phyloP scores from a whole-genome alignment of 1,284 basidiomycete genomes.

The Baeospora myosura region DNA sequence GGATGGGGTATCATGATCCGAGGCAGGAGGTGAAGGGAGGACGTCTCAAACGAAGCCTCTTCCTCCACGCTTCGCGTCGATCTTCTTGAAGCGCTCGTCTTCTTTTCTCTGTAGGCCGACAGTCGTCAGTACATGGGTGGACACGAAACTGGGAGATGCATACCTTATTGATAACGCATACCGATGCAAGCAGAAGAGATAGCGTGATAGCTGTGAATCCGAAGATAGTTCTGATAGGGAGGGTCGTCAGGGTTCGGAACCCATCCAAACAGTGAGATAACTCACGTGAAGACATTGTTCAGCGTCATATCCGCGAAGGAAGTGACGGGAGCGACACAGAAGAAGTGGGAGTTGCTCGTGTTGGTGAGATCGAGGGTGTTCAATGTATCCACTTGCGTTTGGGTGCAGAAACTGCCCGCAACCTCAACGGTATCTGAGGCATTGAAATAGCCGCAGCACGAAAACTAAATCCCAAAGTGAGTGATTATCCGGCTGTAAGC shows the following conservation, averaged over 20 bases:
- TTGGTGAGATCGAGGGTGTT: slow-evolving; percentile 32
- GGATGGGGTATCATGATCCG: too few relatives aligned
- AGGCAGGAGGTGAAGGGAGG: too few relatives aligned
- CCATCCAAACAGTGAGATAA: slow-evolving; percentile 13
- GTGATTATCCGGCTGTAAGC: background rate
- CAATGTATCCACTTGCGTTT: slow-evolving; percentile 39
- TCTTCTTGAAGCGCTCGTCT: slow-evolving; percentile 75
- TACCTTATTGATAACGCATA: slow-evolving; percentile 81
- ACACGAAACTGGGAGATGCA: slow-evolving; percentile 11
- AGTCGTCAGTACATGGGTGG: slow-evolving; percentile 14
- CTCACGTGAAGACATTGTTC: slow-evolving; percentile 77
- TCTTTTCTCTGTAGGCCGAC: slow-evolving; percentile 57
- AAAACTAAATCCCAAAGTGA: slow-evolving; percentile 36
- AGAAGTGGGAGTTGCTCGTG: slow-evolving; percentile 34
- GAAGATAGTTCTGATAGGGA: slow-evolving; percentile 39
- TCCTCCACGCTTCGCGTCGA: slow-evolving; percentile 80
- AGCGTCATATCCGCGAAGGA: slow-evolving; percentile 60
- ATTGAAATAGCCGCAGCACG: slow-evolving; percentile 79
- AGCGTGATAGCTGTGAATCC: slow-evolving; percentile 79
- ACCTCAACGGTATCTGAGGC: slow-evolving; percentile 52
- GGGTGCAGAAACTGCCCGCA: slow-evolving; percentile 54
- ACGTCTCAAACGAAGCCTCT: slow-evolving; percentile 80
- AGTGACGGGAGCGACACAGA: slow-evolving; percentile 65
- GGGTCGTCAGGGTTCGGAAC: background rate
- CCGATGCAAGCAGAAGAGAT: slow-evolving; percentile 65